A percentile compares a stretch with the other conserved stretches of the same genome.
Evolutionary conservation across 2,329 filamentous ascomycete species (phyloP).

Genomic region (Neopestalotiopsis clavispora): DNA sequence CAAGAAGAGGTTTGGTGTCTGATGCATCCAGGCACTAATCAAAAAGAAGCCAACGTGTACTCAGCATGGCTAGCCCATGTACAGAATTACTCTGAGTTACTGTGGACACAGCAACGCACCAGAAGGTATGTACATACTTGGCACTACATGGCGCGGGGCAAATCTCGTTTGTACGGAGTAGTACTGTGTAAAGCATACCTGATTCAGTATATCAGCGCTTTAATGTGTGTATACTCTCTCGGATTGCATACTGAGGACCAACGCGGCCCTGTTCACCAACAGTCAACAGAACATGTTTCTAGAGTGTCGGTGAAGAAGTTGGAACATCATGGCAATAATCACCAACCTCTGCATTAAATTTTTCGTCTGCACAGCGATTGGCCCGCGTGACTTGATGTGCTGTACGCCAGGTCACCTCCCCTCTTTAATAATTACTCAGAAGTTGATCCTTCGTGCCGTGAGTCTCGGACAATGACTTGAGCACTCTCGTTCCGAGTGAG

Average conservation of each 20-base stretch:
- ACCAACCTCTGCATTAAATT: slow-evolving; percentile 1
- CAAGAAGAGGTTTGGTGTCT: background rate
- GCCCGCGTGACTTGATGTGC: background rate
- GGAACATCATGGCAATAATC: background rate
- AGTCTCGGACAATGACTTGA: background rate
- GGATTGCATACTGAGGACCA: background rate
- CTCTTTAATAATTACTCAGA: background rate
- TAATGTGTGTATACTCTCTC: background rate
- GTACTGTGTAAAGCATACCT: background rate
- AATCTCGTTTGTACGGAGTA: background rate
- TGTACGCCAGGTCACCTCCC: background rate
- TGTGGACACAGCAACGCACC: background rate
- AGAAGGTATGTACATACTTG: background rate
- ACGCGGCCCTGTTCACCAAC: background rate
- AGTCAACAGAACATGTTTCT: background rate
- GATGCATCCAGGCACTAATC: no score
- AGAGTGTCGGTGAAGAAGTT: background rate
- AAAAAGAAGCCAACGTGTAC: background rate
- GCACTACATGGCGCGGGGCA: background rate
- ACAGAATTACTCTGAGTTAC: background rate
- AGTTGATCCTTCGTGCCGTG: background rate
- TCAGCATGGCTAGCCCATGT: background rate
- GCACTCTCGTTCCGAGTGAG: no score
- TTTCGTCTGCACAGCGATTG: background rate
- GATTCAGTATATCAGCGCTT: background rate